Percentiles rank a stretch among this genome's conserved stretches.
Conservation (phyloP, 108 stramenopile species). For the Cyclotella sp. region DNA sequence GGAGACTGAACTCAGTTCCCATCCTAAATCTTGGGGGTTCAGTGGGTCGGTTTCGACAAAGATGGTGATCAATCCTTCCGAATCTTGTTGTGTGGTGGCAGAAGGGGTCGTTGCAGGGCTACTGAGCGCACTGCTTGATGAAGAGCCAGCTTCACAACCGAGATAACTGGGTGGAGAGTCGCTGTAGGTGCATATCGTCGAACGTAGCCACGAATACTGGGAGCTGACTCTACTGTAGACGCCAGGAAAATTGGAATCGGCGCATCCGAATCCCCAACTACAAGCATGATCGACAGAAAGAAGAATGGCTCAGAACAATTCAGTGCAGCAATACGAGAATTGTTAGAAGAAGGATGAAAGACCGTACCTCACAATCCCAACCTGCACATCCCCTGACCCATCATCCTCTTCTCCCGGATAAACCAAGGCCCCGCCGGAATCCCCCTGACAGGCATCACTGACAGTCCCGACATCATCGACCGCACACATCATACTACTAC, state of each 20-base stretch:
- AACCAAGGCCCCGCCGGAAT: conserved; percentile 34
- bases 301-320: not conserved
- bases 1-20: conserved; percentile 27
- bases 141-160: conserved; percentile 6
- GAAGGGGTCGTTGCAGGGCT: conserved; percentile 21
- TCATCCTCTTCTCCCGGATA: conserved; percentile 14
- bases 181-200: conserved; percentile 35
- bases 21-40: conserved; percentile 34
- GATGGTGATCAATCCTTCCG: conserved; percentile 25
- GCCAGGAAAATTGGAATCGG: conserved; percentile 46
- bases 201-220: conserved; percentile 25
- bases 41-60: conserved; percentile 29
- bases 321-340: not conserved
- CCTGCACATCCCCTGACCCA: conserved; percentile 29
- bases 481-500: conserved; percentile 43
- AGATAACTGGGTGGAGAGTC: conserved; percentile 29
- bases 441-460: conserved; percentile 50
- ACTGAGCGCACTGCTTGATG: not conserved
- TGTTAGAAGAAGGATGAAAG: not conserved
- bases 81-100: conserved; percentile 6
- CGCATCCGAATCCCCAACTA: conserved; percentile 49
- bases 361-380: conserved; percentile 32
- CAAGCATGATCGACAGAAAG: not conserved
- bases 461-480: conserved; percentile 18
- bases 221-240: conserved; percentile 39